A percentile compares a stretch with the other conserved stretches of the same genome.
Evolutionary conservation across 2,329 filamentous ascomycete species (phyloP).

Genomic region (Beauveria rudraprayagi): DNA sequence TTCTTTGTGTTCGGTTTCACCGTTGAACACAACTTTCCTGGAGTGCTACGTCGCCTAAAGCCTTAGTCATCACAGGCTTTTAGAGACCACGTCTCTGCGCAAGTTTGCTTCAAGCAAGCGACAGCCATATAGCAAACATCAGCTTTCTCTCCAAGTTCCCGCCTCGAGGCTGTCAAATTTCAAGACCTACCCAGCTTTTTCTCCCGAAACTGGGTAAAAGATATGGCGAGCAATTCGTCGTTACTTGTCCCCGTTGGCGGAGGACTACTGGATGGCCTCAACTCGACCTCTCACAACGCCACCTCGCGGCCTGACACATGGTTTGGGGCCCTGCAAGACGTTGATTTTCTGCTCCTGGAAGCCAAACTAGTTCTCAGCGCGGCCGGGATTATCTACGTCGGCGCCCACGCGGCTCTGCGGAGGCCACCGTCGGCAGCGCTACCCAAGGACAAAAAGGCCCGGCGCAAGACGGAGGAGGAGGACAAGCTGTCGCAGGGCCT

Average conservation of each 20-base stretch:
- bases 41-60: not conserved
- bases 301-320: constrained; percentile 21
- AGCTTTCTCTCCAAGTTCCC: not conserved
- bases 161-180: not conserved
- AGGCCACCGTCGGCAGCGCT: constrained; percentile 72
- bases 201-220: not conserved
- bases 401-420: constrained; percentile 76
- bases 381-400: constrained; percentile 74
- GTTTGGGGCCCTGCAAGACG: constrained; percentile 24
- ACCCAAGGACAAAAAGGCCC: constrained; percentile 37
- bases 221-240: constrained; percentile 19
- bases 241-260: constrained; percentile 11
- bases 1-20: not conserved
- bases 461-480: constrained; percentile 39
- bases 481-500: constrained; percentile 44
- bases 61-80: constrained; percentile 4
- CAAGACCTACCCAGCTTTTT: not conserved
- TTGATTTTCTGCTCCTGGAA: constrained; percentile 38
- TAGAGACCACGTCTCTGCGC: constrained; percentile 2
- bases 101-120: not conserved
- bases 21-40: not conserved
- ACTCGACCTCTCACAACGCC: constrained; percentile 21
- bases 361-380: constrained; percentile 52
- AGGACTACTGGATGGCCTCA: constrained; percentile 22
- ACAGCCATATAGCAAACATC: not conserved